Percentiles rank a stretch among this genome's conserved stretches.
These are phyloP conservation scores for Silene uniflora DNA, from an alignment of 148 eudicot species.

Conservation along the genomic window DNA sequence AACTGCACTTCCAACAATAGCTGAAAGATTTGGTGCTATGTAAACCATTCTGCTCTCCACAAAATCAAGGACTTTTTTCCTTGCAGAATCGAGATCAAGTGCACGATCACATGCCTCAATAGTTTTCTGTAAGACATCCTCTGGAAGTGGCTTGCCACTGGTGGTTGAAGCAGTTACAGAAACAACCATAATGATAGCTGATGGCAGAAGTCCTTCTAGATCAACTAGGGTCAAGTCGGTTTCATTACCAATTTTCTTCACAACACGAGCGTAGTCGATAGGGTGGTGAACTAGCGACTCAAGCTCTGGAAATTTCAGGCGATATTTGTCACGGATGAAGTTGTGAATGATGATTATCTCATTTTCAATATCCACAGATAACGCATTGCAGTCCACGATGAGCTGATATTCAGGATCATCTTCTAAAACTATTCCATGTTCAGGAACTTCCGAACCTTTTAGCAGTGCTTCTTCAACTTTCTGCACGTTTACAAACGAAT, in stretches of 20 bases:
- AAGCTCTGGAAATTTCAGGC: conserved; percentile 91
- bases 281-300: conserved; percentile 98
- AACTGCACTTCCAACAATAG: conserved; percentile 92
- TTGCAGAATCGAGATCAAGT: conserved; percentile 72
- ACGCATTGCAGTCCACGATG: conserved; percentile 84
- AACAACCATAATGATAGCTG: conserved; percentile 94
- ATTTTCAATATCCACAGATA: conserved; percentile 92
- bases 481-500: conserved; percentile 35
- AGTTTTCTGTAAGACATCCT: conserved; percentile 74
- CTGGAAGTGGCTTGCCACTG: conserved; percentile 93
- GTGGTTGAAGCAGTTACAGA: conserved; percentile 98
- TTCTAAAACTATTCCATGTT: conserved; percentile 63
- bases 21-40: conserved; percentile 96
- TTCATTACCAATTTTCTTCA: conserved; percentile 90
- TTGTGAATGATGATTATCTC: conserved; percentile 85
- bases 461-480: conserved; percentile 77
- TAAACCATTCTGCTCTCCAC: conserved; percentile 95
- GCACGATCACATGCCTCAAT: conserved; percentile 94
- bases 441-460: conserved; percentile 58
- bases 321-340: conserved; percentile 90
- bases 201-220: conserved; percentile 90
- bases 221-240: conserved; percentile 87
- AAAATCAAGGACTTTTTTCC: conserved; percentile 93
- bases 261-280: conserved; percentile 93
- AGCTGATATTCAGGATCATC: conserved; percentile 90